Evolutionary conservation across 208 protist species (phyloP).

Genomic region (Naegleria fowleri): DNA sequence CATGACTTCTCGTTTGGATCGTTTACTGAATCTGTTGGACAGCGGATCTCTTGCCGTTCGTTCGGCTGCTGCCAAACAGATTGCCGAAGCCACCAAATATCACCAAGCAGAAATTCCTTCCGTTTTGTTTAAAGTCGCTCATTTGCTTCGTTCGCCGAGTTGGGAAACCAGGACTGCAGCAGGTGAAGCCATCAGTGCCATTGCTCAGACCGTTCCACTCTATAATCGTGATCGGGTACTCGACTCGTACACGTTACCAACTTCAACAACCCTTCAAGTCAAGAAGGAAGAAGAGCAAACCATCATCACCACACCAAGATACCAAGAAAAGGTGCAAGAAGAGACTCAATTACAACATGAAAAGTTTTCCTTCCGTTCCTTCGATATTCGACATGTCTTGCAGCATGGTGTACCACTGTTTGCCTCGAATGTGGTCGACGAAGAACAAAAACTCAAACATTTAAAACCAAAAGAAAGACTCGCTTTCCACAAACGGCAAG

Average conservation of each 20-base stretch:
- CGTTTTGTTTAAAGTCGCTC: neutral
- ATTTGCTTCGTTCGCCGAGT: neutral
- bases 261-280: neutral
- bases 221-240: neutral
- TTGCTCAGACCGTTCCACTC: neutral
- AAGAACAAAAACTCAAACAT: neutral
- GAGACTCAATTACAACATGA: neutral
- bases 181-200: neutral
- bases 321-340: neutral
- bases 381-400: neutral
- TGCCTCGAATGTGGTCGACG: neutral
- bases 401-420: neutral
- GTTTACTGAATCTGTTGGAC: constrained; percentile 13
- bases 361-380: neutral
- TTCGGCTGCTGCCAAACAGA: constrained; percentile 12
- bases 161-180: constrained; percentile 13
- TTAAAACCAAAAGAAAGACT: neutral
- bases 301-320: neutral
- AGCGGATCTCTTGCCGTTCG: neutral
- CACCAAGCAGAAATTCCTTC: neutral
- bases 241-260: too few species aligned
- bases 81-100: constrained; percentile 9
- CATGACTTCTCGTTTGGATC: constrained; percentile 18
- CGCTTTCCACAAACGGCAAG: neutral
- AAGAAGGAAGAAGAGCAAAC: neutral